These are phyloP conservation scores for Lachancea sp. DNA, from an alignment of 805 yeast genomes.

Conservation along the genomic window DNA sequence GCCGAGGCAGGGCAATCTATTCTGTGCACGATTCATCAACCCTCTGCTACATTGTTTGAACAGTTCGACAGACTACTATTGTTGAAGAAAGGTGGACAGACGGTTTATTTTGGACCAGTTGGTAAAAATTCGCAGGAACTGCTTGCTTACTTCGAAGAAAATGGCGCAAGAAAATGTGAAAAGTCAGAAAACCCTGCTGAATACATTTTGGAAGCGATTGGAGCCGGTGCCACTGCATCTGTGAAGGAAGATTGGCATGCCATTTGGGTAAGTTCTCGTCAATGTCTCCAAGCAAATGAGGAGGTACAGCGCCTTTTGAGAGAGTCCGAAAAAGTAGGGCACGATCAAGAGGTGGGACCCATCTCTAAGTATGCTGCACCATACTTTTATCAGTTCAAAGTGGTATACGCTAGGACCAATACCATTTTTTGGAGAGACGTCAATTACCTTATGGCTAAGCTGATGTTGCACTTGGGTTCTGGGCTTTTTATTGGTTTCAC, in stretches of 20 bases:
- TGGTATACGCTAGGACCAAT: slow-evolving; percentile 37
- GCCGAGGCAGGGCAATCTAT: slow-evolving; percentile 46
- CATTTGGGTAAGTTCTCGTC: slow-evolving; percentile 47
- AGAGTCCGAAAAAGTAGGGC: background rate
- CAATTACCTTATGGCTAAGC: slow-evolving; percentile 54
- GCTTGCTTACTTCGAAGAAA: slow-evolving; percentile 53
- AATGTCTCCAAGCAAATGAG: slow-evolving; percentile 27
- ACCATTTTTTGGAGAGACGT: slow-evolving; percentile 53
- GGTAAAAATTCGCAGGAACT: slow-evolving; percentile 41
- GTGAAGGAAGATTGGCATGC: slow-evolving; percentile 51
- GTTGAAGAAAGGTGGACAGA: slow-evolving; percentile 45
- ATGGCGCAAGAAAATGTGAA: slow-evolving; percentile 60
- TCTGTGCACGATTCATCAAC: slow-evolving; percentile 52
- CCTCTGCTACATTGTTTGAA: slow-evolving; percentile 44
- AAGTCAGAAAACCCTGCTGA: slow-evolving; percentile 39
- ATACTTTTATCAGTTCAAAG: slow-evolving; percentile 38
- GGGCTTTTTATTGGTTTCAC: slow-evolving; percentile 69
- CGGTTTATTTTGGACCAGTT: slow-evolving; percentile 35
- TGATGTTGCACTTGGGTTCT: slow-evolving; percentile 42
- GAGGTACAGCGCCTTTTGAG: slow-evolving; percentile 25
- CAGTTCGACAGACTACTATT: slow-evolving; percentile 43
- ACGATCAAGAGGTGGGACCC: background rate
- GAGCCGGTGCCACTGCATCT: slow-evolving; percentile 41
- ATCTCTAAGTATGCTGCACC: slow-evolving; percentile 32
- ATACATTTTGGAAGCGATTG: slow-evolving; percentile 41